Percentiles rank a stretch among this genome's conserved stretches.
phyloP scores from a whole-genome alignment of 495 filamentous ascomycete species.

The Aspergillus baeticus region DNA sequence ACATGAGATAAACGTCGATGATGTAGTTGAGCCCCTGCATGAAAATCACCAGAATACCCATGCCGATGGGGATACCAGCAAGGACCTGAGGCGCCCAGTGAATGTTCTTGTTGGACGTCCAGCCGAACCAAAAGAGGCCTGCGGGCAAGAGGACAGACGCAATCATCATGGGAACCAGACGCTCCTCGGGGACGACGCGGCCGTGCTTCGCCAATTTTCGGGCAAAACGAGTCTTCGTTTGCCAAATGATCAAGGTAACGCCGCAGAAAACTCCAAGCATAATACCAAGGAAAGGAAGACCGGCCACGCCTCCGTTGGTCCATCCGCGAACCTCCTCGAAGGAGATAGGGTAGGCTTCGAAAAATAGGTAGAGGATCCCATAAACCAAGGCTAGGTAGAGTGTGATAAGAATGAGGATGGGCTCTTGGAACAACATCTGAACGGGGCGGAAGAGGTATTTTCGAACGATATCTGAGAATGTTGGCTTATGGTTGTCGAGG shows the following conservation, averaged over 20 bases:
- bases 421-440: constrained; percentile 58
- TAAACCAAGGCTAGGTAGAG: constrained; percentile 55
- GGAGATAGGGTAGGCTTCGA: constrained; percentile 59
- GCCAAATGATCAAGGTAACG: constrained; percentile 44
- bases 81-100: constrained; percentile 51
- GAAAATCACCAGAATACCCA: constrained; percentile 57
- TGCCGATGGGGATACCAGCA: constrained; percentile 49
- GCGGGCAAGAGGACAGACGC: constrained; percentile 54
- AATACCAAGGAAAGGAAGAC: constrained; percentile 60
- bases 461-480: constrained; percentile 40
- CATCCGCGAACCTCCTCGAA: constrained; percentile 55
- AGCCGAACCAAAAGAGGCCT: constrained; percentile 65
- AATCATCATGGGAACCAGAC: constrained; percentile 58
- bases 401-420: constrained; percentile 56
- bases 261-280: constrained; percentile 54
- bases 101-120: constrained; percentile 49
- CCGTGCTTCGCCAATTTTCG: constrained; percentile 49
- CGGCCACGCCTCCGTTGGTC: constrained; percentile 45
- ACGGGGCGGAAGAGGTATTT: constrained; percentile 61
- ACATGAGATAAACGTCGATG: constrained; percentile 61
- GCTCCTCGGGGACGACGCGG: constrained; percentile 54
- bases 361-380: constrained; percentile 63
- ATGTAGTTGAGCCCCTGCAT: constrained; percentile 63
- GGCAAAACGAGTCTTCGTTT: constrained; percentile 52
- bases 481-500: constrained; percentile 54